Conservation (phyloP, 2,329 filamentous ascomycete species). For the Microdochium trichocladiopsis region DNA sequence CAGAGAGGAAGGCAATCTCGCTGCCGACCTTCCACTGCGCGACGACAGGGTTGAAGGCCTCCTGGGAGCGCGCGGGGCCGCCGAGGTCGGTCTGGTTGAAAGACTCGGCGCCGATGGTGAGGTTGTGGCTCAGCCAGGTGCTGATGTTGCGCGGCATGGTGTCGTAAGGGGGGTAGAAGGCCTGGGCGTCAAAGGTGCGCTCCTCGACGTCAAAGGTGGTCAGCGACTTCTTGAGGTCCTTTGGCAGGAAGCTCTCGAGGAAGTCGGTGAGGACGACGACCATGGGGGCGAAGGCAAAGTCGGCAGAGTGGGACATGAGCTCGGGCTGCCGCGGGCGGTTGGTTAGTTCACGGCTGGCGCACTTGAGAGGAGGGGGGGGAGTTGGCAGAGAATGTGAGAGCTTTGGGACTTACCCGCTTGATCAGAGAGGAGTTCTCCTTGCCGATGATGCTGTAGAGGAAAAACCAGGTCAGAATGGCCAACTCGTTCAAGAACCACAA, state of each 20-base stretch:
- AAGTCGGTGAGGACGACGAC: conserved; percentile 45
- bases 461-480: neutral
- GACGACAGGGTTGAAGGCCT: conserved; percentile 51
- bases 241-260: conserved; percentile 38
- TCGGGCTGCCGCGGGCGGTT: conserved; percentile 25
- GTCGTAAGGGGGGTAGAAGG: conserved; percentile 54
- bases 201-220: conserved; percentile 39
- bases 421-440: conserved; percentile 31
- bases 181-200: conserved; percentile 41
- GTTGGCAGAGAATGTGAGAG: neutral
- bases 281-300: conserved; percentile 51
- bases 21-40: conserved; percentile 47
- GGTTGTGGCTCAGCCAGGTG: conserved; percentile 45
- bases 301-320: conserved; percentile 50
- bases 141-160: conserved; percentile 49
- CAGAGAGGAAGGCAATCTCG: conserved; percentile 24
- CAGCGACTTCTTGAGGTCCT: conserved; percentile 29
- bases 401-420: conserved; percentile 15
- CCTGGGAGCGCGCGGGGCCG: conserved; percentile 42
- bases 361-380: neutral
- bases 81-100: conserved; percentile 49
- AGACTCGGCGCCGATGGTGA: conserved; percentile 54
- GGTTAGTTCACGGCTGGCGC: neutral
- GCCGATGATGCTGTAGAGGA: conserved; percentile 29
- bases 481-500: neutral